A percentile compares a stretch with the other conserved stretches of the same genome.
Conservation (phyloP, 208 protist species). For the Trichomonas gallinae region DNA sequence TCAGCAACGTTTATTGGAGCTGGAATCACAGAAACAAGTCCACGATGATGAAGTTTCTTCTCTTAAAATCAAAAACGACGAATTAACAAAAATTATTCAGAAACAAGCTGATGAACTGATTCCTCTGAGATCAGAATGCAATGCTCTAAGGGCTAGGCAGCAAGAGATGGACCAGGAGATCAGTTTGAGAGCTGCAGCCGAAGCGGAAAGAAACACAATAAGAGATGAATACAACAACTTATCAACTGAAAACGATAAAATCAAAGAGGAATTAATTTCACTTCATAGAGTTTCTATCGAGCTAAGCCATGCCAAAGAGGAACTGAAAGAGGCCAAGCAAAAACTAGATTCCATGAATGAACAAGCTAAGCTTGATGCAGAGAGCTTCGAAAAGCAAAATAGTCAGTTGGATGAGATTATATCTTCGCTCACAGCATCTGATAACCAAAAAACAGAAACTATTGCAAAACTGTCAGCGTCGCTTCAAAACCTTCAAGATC, state of each 20-base stretch:
- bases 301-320: background rate
- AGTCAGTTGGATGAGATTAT: background rate
- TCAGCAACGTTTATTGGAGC: background rate
- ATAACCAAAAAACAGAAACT: background rate
- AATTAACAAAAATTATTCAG: background rate
- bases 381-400: background rate
- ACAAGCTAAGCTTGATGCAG: background rate
- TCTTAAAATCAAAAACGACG: background rate
- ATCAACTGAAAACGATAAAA: background rate
- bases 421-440: background rate
- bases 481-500: background rate
- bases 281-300: background rate
- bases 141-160: background rate
- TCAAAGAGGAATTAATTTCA: background rate
- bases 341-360: background rate
- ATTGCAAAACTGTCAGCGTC: background rate
- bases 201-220: background rate
- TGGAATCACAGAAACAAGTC: background rate
- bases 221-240: background rate
- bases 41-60: background rate
- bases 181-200: background rate
- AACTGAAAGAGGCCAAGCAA: background rate
- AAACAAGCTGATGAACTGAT: background rate
- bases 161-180: background rate
- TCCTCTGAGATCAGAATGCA: background rate